phyloP scores from a whole-genome alignment of 2,329 filamentous ascomycete species.

The Phialemonium atrogriseum region DNA sequence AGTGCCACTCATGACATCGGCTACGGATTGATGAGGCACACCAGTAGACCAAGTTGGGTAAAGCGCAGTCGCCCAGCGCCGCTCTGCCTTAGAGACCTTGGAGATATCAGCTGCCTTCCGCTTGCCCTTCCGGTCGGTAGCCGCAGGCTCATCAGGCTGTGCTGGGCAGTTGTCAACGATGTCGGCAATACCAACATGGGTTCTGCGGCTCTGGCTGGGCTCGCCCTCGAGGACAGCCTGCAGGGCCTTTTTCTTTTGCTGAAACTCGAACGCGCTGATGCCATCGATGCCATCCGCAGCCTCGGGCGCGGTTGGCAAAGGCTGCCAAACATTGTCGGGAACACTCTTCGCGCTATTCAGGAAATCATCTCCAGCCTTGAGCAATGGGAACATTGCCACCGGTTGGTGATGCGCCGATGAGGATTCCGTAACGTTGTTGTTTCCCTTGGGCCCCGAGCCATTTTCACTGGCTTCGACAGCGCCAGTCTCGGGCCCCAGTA shows the following conservation, averaged over 20 bases:
- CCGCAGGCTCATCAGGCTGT: neutral
- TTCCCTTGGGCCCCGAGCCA: no score
- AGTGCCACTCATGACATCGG: no score
- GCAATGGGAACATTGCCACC: neutral
- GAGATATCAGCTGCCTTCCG: conserved; percentile 24
- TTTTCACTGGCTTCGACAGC: no score
- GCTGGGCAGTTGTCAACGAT: conserved; percentile 9
- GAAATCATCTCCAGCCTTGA: neutral
- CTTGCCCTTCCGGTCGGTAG: conserved; percentile 12
- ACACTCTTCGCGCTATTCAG: neutral
- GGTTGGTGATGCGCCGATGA: no score
- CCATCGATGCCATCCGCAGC: neutral
- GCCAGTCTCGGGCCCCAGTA: no score
- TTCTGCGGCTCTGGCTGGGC: conserved; percentile 4
- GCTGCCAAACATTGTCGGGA: no score
- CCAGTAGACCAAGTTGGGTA: no score
- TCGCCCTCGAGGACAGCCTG: neutral
- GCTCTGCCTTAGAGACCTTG: conserved; percentile 9
- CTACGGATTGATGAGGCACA: no score
- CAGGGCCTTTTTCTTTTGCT: neutral
- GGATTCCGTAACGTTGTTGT: no score
- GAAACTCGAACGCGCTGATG: neutral
- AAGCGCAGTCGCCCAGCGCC: conserved; percentile 7
- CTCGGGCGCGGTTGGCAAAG: no score
- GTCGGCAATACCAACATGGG: conserved; percentile 12